phyloP scores from a whole-genome alignment of 176 grass and related monocot species.

The Carex scoparia region DNA sequence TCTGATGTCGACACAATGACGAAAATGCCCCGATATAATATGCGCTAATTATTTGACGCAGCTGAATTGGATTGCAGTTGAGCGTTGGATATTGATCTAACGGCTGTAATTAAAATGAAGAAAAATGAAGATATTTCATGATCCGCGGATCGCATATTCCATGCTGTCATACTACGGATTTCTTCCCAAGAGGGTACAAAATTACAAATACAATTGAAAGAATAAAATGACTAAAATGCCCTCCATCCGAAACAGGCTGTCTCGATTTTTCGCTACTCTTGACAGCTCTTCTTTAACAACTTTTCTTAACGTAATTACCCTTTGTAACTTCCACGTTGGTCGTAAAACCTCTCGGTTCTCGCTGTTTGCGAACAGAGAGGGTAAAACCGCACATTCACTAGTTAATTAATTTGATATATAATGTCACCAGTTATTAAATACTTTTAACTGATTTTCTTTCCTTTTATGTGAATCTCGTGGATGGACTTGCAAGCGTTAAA shows the following conservation, averaged over 20 bases:
- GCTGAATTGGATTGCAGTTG: background rate
- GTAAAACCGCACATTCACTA: conserved; percentile 8
- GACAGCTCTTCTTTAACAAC: background rate
- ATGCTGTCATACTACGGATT: conserved; percentile 8
- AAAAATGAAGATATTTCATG: background rate
- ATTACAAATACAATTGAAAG: background rate
- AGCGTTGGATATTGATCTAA: background rate
- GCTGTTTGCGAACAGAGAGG: background rate
- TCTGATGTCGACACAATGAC: background rate
- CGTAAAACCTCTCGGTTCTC: background rate
- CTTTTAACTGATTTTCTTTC: background rate
- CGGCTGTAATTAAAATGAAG: background rate
- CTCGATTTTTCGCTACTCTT: conserved; percentile 1
- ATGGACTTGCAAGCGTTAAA: background rate
- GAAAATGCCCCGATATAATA: background rate
- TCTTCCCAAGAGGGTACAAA: background rate
- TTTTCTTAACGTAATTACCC: background rate
- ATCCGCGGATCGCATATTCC: background rate
- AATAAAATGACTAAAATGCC: conserved; percentile 15
- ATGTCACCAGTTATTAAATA: background rate
- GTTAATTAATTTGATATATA: background rate
- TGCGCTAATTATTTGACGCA: background rate
- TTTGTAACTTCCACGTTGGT: background rate
- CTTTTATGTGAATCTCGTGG: background rate
- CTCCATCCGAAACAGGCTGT: background rate